Evolutionary conservation across 192 early-diverging fungal genomes (phyloP).

Genomic region (Spinellus fusiger): DNA sequence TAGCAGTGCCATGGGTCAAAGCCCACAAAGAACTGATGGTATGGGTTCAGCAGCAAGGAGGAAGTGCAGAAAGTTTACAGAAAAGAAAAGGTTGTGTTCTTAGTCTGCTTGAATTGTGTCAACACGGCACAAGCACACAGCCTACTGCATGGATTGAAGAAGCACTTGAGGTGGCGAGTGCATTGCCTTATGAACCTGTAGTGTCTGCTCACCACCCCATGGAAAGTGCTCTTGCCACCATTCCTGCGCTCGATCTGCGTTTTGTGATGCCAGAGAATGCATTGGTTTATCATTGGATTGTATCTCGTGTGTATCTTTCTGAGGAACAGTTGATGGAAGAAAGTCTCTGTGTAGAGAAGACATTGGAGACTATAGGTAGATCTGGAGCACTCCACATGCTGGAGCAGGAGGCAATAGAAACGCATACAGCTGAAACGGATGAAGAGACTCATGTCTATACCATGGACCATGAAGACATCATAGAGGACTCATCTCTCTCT

Average conservation of each 20-base stretch:
- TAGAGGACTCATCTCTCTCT: not conserved
- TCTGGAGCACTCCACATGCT: not conserved
- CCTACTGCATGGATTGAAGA: constrained; percentile 7
- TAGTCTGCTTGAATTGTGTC: constrained; percentile 36
- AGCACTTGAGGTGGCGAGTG: constrained; percentile 17
- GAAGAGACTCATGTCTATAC: not conserved
- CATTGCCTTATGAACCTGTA: no score
- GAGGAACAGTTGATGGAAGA: constrained; percentile 51
- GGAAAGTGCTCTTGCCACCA: constrained; percentile 5
- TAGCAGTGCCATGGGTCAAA: constrained; percentile 46
- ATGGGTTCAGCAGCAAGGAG: constrained; percentile 20
- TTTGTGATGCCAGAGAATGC: constrained; percentile 31
- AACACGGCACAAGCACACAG: constrained; percentile 12
- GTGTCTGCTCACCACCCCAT: no score
- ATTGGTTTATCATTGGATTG: constrained; percentile 45
- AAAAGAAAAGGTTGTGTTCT: constrained; percentile 37
- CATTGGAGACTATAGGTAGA: not conserved
- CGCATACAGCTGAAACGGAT: not conserved
- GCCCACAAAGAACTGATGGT: constrained; percentile 40
- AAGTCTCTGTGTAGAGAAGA: constrained; percentile 36
- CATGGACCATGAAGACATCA: not conserved
- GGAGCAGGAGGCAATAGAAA: not conserved
- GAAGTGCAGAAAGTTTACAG: constrained; percentile 32
- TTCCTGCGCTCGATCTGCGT: constrained; percentile 5
- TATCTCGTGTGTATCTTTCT: constrained; percentile 50